Base-by-base conservation (phyloP, 2,329 filamentous ascomycete species). In the Neoscytalidium dimidiatum region DNA sequence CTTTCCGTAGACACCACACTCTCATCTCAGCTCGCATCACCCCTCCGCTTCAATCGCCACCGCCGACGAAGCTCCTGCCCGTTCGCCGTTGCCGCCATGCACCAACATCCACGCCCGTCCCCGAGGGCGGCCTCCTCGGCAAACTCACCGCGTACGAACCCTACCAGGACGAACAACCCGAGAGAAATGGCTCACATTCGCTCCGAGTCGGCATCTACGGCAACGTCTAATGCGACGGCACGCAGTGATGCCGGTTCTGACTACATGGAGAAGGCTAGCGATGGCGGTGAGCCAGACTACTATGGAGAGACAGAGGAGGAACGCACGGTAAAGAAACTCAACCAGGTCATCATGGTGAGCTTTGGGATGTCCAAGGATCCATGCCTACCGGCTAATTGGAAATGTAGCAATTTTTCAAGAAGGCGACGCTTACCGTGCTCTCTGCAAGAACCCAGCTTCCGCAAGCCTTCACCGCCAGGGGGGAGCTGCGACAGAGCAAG, bases 341-440 rank as follows among this genome's bases (percentile, higher is more conserved):
- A 96, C 77, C 93, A 97, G 80, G 95, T 98, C 73, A 89, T 97
- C 72, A 92, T 95, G 86, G 93, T 96, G 81, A 67, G 80, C 72
- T 14, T 60, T 60, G 11, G 21, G 29, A 4, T 11, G 7, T 7
- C 19, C 3, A 14, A 7, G 6, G 19, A 31, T 28, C 21, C 29
- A 56, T 53, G 17, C 33, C 4, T 56, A 33, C 43, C 67, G 74
- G 31, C 73, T 77, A 64, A 78, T 67, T n/a, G 31, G 66, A 13
- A 6, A 57, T 51, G 14, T 72, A 97, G 93, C 97, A 97, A 76
- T 95, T 96, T 78, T 92, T 94, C 76, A 89, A 88, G 70, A 98
- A 97, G 81, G 90, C 92, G 38, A 92, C 93, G 43, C 86, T 95
- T 60, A 86, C 95, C 57, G 89, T 98, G 63, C 82, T 96, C 38